phyloP scores from a whole-genome alignment of 2,329 filamentous ascomycete genomes.

The Paraphoma sp. region DNA sequence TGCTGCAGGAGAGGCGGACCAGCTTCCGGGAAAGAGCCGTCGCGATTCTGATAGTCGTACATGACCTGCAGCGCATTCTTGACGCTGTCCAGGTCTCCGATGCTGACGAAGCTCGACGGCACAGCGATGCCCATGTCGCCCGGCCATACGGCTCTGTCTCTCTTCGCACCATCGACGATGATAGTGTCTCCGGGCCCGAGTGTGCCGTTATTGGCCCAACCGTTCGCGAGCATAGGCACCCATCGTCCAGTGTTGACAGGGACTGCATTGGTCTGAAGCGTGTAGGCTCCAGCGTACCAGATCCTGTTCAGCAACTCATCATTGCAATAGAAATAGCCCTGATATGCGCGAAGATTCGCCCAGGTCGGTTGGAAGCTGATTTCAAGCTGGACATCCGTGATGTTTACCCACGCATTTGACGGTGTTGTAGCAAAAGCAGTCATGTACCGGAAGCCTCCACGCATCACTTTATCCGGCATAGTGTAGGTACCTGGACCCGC shows the following conservation, averaged over 20 bases:
- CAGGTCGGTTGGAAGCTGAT: conserved; percentile 59
- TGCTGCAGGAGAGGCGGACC: conserved; percentile 48
- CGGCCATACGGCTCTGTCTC: conserved; percentile 48
- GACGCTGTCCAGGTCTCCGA: conserved; percentile 18
- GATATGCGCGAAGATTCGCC: conserved; percentile 51
- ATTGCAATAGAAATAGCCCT: conserved; percentile 44
- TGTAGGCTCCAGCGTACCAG: conserved; percentile 62
- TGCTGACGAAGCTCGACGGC: conserved; percentile 14
- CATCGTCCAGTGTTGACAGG: conserved; percentile 43
- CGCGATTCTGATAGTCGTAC: conserved; percentile 13
- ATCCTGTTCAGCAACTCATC: conserved; percentile 60
- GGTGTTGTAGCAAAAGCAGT: conserved; percentile 54
- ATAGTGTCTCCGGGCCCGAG: conserved; percentile 42
- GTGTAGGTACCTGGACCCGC: conserved; percentile 47
- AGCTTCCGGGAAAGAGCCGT: conserved; percentile 49
- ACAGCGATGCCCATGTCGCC: conserved; percentile 28
- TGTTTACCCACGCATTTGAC: conserved; percentile 42
- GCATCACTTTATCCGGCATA: conserved; percentile 54
- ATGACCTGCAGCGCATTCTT: conserved; percentile 21
- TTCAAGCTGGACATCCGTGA: conserved; percentile 52
- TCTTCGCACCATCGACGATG: conserved; percentile 50
- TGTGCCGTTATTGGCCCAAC: conserved; percentile 47
- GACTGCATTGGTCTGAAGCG: conserved; percentile 46
- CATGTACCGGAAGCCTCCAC: conserved; percentile 62
- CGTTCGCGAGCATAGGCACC: conserved; percentile 22